Evolutionary conservation across 2,329 filamentous ascomycete genomes (phyloP), one percentile per base, ranked within the genome.

Genomic region (Fusarium solani-melongenae): DNA sequence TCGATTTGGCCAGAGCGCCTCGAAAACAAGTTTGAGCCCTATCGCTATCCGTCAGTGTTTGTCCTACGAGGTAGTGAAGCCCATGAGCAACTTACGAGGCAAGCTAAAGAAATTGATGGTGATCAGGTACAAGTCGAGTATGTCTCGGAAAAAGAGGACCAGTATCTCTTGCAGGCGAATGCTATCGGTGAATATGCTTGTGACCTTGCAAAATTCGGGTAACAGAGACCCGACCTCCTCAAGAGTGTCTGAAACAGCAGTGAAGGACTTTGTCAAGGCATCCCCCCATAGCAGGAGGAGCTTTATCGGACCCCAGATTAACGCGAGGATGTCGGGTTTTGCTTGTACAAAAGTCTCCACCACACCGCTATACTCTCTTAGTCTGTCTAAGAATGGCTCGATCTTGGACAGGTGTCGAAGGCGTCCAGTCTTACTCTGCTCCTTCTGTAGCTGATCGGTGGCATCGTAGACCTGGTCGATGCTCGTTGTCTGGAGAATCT

Each of bases 291-390:
- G 51, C 24, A 64, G 11, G 8, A 65, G 29, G 39, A 65, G 27
- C 39, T 59, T 65, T 27, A 64, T 36, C 17, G 62, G 62, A 8
- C 62, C 62, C 62, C 62, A 65, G 31, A 65, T 59, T 15, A 65
- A 9, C 2, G 53, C 53, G 4, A 59, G 17, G 14, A 65, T 14
- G 38, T 65, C 62, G 17, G 61, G 51, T 0, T 65, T 60, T 22
- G 41, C 62, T 11, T 64, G 62, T 5, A 58, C 29, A 41, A 64
- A 64, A 2, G 31, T 33, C 2, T 64, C 62, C 4, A 64, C 38
- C 12, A n/a, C 55, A 9, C 3, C 0, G 0, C 15, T 24, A 14
- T 67, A 65, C 1, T 59, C 65, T 2, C 14, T 41, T 6, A 67
- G 61, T 6, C 65, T 34, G 10, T 5, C 2, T 2, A 64, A 12